These are phyloP conservation scores for Leishmania braziliensis DNA, from an alignment of 208 protist species.

Conservation along the genomic window DNA sequence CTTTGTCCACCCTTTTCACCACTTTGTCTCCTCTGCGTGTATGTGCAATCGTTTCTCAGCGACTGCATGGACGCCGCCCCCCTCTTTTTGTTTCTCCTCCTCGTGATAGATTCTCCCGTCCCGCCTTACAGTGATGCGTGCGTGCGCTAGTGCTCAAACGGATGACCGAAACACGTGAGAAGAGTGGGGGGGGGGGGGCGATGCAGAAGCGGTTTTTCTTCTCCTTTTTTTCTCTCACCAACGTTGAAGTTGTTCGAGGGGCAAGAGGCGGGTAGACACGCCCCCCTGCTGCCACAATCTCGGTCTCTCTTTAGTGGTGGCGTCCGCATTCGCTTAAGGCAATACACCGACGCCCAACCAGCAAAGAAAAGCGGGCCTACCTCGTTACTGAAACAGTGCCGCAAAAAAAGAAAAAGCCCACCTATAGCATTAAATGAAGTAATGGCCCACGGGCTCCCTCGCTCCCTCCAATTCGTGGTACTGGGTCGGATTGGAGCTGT, in stretches of 20 bases:
- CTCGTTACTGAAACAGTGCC: no score
- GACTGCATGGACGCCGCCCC: not conserved
- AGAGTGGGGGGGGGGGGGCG: not conserved
- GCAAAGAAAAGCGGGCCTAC: not conserved
- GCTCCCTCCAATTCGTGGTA: not conserved
- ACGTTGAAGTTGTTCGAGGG: not conserved
- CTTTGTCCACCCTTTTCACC: conserved; percentile 14
- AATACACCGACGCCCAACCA: not conserved
- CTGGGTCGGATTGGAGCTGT: not conserved
- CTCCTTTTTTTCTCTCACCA: not conserved
- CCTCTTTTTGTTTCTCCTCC: not conserved
- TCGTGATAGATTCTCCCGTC: not conserved
- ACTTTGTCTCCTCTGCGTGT: not conserved
- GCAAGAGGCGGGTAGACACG: not conserved
- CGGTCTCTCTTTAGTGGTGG: not conserved
- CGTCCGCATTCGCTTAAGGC: not conserved
- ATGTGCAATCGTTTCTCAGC: not conserved
- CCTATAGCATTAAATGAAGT: not conserved
- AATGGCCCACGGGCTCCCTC: not conserved
- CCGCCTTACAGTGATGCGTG: no score
- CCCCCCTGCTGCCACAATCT: not conserved
- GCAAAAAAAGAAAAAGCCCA: not conserved
- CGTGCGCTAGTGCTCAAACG: not conserved
- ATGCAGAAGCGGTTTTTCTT: not conserved
- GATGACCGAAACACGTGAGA: not conserved